Conservation (phyloP, 108 stramenopile genomes). For the Skeletonema grethae region DNA sequence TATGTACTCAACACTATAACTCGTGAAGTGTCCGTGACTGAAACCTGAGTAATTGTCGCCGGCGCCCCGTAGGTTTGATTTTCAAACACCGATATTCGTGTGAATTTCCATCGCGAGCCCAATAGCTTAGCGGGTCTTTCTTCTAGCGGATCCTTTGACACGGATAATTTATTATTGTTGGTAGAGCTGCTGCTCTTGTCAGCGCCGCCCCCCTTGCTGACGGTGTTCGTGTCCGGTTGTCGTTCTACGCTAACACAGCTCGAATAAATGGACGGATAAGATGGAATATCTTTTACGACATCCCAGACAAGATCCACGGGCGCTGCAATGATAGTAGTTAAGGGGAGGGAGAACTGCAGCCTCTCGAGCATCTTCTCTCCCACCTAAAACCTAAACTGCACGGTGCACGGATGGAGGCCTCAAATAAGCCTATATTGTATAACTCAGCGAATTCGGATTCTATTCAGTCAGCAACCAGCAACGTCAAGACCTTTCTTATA, state of each 20-base stretch:
- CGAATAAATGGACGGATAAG: background rate
- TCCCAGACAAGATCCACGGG: constrained; percentile 3
- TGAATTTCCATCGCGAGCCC: constrained; percentile 9
- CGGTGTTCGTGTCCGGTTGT: background rate
- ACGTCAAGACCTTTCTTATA: too few relatives aligned
- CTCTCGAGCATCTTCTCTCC: constrained; percentile 1
- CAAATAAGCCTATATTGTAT: too few relatives aligned
- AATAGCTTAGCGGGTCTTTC: background rate
- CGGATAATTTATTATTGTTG: background rate
- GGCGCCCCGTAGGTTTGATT: constrained; percentile 5
- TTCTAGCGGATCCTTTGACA: background rate
- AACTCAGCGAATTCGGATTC: too few relatives aligned
- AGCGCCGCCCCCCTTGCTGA: background rate
- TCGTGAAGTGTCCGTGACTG: background rate
- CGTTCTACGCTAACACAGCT: background rate
- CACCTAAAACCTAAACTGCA: background rate
- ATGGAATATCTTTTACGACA: background rate
- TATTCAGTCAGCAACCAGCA: too few relatives aligned
- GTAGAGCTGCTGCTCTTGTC: background rate
- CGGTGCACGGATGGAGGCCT: background rate
- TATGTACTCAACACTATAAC: background rate
- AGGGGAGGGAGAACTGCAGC: constrained; percentile 6
- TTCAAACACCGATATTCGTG: constrained; percentile 7
- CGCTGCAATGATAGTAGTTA: background rate
- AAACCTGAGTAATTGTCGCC: background rate